Base-by-base conservation (phyloP, 495 filamentous ascomycete genomes). In the Penicillium pancosmium region DNA sequence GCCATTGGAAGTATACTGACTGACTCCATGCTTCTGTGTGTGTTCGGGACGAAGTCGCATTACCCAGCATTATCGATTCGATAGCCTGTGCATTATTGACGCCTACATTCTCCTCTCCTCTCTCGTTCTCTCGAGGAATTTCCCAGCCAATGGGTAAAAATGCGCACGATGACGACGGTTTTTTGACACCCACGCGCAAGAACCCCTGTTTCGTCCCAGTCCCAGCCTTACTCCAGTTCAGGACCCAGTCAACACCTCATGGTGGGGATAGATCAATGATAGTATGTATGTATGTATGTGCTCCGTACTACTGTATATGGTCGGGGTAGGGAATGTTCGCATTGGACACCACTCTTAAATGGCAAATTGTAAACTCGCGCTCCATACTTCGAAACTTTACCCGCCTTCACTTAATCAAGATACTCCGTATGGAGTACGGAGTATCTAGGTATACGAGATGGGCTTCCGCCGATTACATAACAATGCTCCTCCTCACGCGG, bases 91-190 rank as follows among this genome's bases (percentile, higher is more conserved):
- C 64, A 67, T 66, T 66, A 68, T 68, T 69, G 67, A 67, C 59
- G 58, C 54, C 59, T 59, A 53, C 59, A 65, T 65, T 62, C 56
- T 59, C 59, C 54, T 57, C 49, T 55, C 54, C 57, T 19, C 38
- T 49, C 36, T 19, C 50, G 48, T 43, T 58, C 52, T 23, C 38
- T 57, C 36, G 13, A 62, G 55, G 60, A 62, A 62, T 62, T 62
- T 52, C 27, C 33, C 35, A 44, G 25, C 41, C 25, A 44, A 34
- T 56, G 50, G 13, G 33, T 54, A 67, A 65, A 57, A 62, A 67
- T 67, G 63, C 58, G 61, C 63, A 66, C 31, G 57, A 73, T 70
- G 68, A 73, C 70, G 68, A 65, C 66, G 63, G 60, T 55, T 55
- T 27, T 38, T 38, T 48, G 46, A 48, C 46, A 48, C 46, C 46